phyloP scores from a whole-genome alignment of 2,329 filamentous ascomycete genomes.

The Hyphodiscus sp. region DNA sequence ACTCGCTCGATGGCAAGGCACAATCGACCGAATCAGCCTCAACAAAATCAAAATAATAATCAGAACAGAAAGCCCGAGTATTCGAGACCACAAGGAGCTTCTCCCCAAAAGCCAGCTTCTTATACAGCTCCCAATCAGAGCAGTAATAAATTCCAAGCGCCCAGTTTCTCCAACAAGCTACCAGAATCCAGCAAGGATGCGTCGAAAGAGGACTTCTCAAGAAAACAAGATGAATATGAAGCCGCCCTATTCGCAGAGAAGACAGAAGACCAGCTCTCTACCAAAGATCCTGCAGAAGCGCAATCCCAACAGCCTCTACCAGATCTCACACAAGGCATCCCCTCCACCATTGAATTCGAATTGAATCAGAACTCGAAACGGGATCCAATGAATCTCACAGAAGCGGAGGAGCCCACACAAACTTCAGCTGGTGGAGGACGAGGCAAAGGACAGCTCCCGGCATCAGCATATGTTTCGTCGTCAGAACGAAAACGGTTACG shows the following conservation, averaged over 20 bases:
- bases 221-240: slow-evolving; percentile 27
- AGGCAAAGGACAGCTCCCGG: slow-evolving; percentile 61
- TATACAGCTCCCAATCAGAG: slow-evolving; percentile 15
- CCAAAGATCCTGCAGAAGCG: slow-evolving; percentile 35
- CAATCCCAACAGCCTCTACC: slow-evolving; percentile 61
- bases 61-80: slow-evolving; percentile 23
- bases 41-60: neutral
- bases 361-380: slow-evolving; percentile 39
- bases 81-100: slow-evolving; percentile 13
- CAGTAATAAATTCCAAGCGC: slow-evolving; percentile 15
- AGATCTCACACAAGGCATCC: slow-evolving; percentile 90
- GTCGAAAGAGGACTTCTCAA: slow-evolving; percentile 14
- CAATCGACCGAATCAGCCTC: slow-evolving; percentile 25
- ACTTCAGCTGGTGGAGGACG: slow-evolving; percentile 42
- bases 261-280: slow-evolving; percentile 30
- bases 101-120: slow-evolving; percentile 11
- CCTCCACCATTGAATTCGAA: slow-evolving; percentile 81
- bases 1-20: slow-evolving; percentile 38
- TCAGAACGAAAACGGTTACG: slow-evolving; percentile 74
- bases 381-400: slow-evolving; percentile 42
- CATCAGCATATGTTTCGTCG: slow-evolving; percentile 83
- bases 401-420: slow-evolving; percentile 35
- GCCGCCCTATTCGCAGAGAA: slow-evolving; percentile 31
- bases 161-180: slow-evolving; percentile 17
- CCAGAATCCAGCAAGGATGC: slow-evolving; percentile 15